Conservation (phyloP, 208 protist genomes). For the Lotmaria passim region DNA sequence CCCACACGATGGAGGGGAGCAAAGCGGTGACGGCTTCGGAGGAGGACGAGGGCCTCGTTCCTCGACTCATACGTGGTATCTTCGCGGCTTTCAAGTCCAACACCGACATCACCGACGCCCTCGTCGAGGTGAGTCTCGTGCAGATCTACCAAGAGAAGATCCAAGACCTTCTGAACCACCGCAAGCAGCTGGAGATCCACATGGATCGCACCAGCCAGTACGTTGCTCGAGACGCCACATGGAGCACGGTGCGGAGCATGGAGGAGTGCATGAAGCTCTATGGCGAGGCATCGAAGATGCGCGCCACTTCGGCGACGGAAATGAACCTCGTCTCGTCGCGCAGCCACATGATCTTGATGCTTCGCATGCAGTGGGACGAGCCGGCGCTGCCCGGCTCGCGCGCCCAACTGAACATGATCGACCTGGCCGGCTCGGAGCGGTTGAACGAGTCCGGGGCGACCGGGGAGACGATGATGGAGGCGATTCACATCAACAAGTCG, state of each 20-base stretch:
- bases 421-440: slow-evolving; percentile 94
- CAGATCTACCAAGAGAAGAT: slow-evolving; percentile 93
- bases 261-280: slow-evolving; percentile 88
- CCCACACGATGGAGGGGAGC: slow-evolving; percentile 88
- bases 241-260: slow-evolving; percentile 59
- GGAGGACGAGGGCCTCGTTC: slow-evolving; percentile 66
- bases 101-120: slow-evolving; percentile 69
- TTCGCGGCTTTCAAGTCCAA: slow-evolving; percentile 72
- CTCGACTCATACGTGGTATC: slow-evolving; percentile 76
- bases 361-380: slow-evolving; percentile 92
- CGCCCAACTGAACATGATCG: slow-evolving; percentile 93
- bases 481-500: slow-evolving; percentile 95
- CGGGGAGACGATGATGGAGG: slow-evolving; percentile 91
- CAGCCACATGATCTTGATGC: slow-evolving; percentile 91
- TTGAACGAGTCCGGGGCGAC: slow-evolving; percentile 84
- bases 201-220: slow-evolving; percentile 90
- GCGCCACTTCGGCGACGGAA: slow-evolving; percentile 82
- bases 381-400: slow-evolving; percentile 79
- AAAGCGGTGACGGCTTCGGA: slow-evolving; percentile 23
- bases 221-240: slow-evolving; percentile 84
- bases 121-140: slow-evolving; percentile 82
- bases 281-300: slow-evolving; percentile 67
- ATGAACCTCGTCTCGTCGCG: slow-evolving; percentile 93
- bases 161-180: slow-evolving; percentile 82
- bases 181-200: slow-evolving; percentile 88